phyloP scores from a whole-genome alignment of 768 basidiomycete genomes.

The Dacryopinax primogenitus region DNA sequence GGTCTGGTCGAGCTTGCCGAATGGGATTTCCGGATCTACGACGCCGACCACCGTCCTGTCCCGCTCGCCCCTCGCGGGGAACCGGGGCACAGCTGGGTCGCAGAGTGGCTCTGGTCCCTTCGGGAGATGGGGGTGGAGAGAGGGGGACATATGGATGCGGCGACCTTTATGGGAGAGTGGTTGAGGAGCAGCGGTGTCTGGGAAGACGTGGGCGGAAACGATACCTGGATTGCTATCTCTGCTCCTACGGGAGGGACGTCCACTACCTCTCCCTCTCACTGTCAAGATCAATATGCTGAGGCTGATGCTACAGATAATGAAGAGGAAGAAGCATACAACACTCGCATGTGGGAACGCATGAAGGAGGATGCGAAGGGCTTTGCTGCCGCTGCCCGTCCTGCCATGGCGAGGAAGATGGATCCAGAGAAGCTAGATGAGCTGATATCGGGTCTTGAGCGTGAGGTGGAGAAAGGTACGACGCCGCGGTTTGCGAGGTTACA shows the following conservation, averaged over 20 bases:
- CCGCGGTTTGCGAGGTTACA: not conserved
- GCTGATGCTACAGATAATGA: not conserved
- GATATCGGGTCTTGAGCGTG: not conserved
- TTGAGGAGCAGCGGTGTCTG: conserved; percentile 20
- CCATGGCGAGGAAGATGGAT: not conserved
- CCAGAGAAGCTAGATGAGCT: not conserved
- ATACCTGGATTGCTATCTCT: not conserved
- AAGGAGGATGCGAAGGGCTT: not conserved
- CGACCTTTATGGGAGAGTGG: conserved; percentile 45
- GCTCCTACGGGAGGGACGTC: not conserved
- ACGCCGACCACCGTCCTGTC: conserved; percentile 29
- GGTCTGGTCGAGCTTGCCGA: conserved; percentile 56
- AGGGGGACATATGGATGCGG: conserved; percentile 54
- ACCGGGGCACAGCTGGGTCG: not conserved
- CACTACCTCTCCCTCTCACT: not conserved
- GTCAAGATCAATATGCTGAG: not conserved
- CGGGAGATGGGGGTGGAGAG: conserved; percentile 39
- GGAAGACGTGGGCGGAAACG: not conserved
- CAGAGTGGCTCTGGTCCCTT: conserved; percentile 14
- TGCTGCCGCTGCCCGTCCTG: not conserved
- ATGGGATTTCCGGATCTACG: conserved; percentile 57
- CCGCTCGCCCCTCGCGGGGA: not conserved
- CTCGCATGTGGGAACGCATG: not conserved
- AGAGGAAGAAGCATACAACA: not conserved
- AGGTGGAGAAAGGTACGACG: not conserved